Base-by-base conservation (phyloP, 208 protist genomes). In the Leishmania mexicana region DNA sequence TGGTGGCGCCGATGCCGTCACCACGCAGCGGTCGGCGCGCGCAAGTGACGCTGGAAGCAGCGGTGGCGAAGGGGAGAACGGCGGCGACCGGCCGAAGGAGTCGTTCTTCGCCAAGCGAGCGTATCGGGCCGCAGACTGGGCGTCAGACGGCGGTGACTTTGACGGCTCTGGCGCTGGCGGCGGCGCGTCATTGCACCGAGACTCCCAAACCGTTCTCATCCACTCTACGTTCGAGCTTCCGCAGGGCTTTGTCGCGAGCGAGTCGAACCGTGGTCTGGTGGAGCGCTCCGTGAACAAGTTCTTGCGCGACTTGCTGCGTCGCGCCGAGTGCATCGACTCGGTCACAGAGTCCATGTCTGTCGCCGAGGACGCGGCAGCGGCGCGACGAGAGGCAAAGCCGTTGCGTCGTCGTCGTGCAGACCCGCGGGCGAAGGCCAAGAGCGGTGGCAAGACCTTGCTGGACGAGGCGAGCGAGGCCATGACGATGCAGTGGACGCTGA, bases 281-380 rank as follows among this genome's bases (percentile, higher is more conserved):
- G 95, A 98, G 89, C 89, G 95, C 13, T 80, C 89, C 19, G 93
- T 97, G 15, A 97, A 97, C 81, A 96, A 96, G 75, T 98, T 98
- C 79, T 84, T 98, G 54, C 92, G 96, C 51, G 96, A 97, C 75
- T 78, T 98, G 71, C 86, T 98, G 24, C 94, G 93, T 7, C 87
- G 93, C 15, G 92, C 93, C 0, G 89, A 91, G 54, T 98, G 96
- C 82, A 94, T 98, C 64, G 96, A 98, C 81, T 83, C 82, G 58
- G 87, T 96, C 17, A 89, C 93, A 10, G 93, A 94, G 75, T 95
- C 92, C 53, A 83, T 98, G 15, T 92, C 90, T 21, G 89, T 86
- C 64, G 95, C 95, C 3, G 93, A 94, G 85, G 93, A 98, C 53
- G 90, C 92, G 40, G 84, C 84, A 6, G 89, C 91, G 24, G 92